Percentiles rank a stretch among this genome's conserved stretches.
phyloP scores from a whole-genome alignment of 2,329 filamentous ascomycete genomes.

The Cladosporium sp. region DNA sequence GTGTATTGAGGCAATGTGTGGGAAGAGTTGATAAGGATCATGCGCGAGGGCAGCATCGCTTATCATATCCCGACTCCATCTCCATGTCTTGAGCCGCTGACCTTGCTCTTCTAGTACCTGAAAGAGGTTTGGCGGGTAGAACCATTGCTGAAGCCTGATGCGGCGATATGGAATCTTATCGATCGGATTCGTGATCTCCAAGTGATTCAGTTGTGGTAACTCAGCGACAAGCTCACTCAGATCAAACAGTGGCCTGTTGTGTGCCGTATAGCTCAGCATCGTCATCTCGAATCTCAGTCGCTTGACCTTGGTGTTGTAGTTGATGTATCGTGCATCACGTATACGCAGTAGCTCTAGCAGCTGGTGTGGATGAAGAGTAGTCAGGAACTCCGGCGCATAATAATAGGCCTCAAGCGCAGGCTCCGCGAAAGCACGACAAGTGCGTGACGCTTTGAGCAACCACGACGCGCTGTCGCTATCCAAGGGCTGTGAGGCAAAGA shows the following conservation, averaged over 20 bases:
- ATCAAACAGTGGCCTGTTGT: constrained; percentile 52
- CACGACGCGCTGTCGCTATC: constrained; percentile 27
- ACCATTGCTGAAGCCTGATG: constrained; percentile 55
- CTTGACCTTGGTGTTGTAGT: constrained; percentile 69
- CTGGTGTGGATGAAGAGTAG: constrained; percentile 27
- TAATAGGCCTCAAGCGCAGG: constrained; percentile 37
- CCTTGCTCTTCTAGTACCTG: constrained; percentile 52
- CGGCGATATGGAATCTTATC: constrained; percentile 66
- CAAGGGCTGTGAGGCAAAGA: constrained; percentile 28
- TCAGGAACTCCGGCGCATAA: constrained; percentile 27
- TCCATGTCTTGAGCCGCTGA: constrained; percentile 47
- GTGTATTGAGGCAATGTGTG: constrained; percentile 33
- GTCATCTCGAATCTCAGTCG: constrained; percentile 65
- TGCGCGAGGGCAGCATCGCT: constrained; percentile 22
- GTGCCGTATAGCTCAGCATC: constrained; percentile 52
- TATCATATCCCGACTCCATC: constrained; percentile 46
- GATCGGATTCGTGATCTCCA: constrained; percentile 68
- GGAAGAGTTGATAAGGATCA: constrained; percentile 27
- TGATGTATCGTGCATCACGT: constrained; percentile 34
- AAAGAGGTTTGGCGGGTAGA: constrained; percentile 64
- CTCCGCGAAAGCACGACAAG: constrained; percentile 31
- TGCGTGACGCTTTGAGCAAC: constrained; percentile 31
- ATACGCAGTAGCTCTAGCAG: constrained; percentile 28
- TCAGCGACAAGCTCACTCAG: constrained; percentile 56
- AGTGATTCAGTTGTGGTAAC: constrained; percentile 62